Conservation (phyloP, 1,284 basidiomycete species). For the Jaminaea rosea region DNA sequence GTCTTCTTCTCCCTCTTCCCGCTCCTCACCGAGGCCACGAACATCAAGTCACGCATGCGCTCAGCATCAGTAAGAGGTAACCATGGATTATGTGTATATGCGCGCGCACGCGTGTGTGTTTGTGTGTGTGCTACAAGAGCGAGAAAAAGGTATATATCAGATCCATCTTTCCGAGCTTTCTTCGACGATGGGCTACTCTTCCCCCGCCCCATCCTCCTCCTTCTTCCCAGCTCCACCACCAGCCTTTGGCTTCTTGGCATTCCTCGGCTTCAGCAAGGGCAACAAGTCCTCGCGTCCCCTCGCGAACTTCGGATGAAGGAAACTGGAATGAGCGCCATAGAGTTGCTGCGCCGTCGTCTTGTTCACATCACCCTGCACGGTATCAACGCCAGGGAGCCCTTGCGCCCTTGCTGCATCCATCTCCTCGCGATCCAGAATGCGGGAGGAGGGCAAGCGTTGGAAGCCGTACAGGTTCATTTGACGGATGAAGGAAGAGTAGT, state of each 20-base stretch:
- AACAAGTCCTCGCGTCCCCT: conserved; percentile 36
- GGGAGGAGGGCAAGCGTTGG: conserved; percentile 42
- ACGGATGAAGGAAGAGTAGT: conserved; percentile 44
- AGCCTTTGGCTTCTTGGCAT: conserved; percentile 44
- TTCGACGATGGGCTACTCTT: too few species aligned
- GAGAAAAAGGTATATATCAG: too few species aligned
- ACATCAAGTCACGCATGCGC: too few species aligned
- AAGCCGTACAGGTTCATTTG: conserved; percentile 47
- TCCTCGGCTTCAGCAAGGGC: conserved; percentile 44
- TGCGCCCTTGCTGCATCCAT: conserved; percentile 24
- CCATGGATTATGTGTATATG: too few species aligned
- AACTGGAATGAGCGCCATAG: conserved; percentile 43
- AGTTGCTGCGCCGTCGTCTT: conserved; percentile 39
- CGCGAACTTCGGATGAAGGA: conserved; percentile 43
- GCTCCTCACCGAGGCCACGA: too few species aligned
- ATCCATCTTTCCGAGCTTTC: too few species aligned
- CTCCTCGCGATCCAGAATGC: conserved; percentile 36
- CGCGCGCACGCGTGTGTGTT: too few species aligned
- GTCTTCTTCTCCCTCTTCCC: too few species aligned
- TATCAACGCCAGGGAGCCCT: not conserved
- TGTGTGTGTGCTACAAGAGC: too few species aligned
- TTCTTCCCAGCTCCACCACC: conserved; percentile 2
- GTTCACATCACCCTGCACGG: conserved; percentile 6
- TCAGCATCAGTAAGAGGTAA: too few species aligned
- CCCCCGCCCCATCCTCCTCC: too few species aligned